Percentiles rank a stretch among this genome's conserved stretches.
These are phyloP conservation scores for Anthracocystis setariae DNA, from an alignment of 1,284 basidiomycete genomes.

Conservation along the genomic window DNA sequence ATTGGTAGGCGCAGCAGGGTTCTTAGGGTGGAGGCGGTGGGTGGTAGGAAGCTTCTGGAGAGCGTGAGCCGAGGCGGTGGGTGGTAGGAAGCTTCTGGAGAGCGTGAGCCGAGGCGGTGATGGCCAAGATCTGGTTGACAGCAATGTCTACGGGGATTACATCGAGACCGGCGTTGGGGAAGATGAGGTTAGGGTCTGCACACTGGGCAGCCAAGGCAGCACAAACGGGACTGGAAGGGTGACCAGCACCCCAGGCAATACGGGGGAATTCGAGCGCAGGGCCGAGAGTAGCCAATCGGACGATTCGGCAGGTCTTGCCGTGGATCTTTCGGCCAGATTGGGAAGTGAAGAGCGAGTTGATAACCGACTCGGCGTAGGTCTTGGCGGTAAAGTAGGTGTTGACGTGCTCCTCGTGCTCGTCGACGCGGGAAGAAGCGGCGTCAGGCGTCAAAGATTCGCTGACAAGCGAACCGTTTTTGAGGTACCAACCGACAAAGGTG, in stretches of 20 bases:
- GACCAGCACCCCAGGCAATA: slow-evolving; percentile 45
- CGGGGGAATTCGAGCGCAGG: slow-evolving; percentile 46
- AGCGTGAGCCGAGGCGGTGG: slow-evolving; percentile 38
- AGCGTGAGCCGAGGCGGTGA: slow-evolving; percentile 43
- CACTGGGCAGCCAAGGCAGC: slow-evolving; percentile 37
- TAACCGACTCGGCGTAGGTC: slow-evolving; percentile 46
- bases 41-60: slow-evolving; percentile 38
- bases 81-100: slow-evolving; percentile 38
- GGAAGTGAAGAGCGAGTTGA: slow-evolving; percentile 47
- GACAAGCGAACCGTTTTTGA: slow-evolving; percentile 44
- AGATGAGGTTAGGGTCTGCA: slow-evolving; percentile 26
- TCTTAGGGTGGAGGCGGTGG: slow-evolving; percentile 43
- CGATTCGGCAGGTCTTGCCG: slow-evolving; percentile 47
- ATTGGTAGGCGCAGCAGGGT: slow-evolving; percentile 29
- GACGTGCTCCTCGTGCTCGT: slow-evolving; percentile 40
- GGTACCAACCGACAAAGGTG: slow-evolving; percentile 50
- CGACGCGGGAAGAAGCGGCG: slow-evolving; percentile 28
- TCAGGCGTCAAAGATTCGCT: slow-evolving; percentile 39
- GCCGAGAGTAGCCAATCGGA: slow-evolving; percentile 43
- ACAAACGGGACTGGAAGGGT: slow-evolving; percentile 48
- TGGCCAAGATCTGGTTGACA: slow-evolving; percentile 47
- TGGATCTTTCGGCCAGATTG: slow-evolving; percentile 43
- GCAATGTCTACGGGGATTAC: slow-evolving; percentile 48
- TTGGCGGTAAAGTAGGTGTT: slow-evolving; percentile 55
- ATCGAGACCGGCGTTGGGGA: slow-evolving; percentile 42